Evolutionary conservation across 1,139 yeast genomes (phyloP), one percentile per base, ranked within the genome.

Genomic region (Oligophagozyma castellii): DNA sequence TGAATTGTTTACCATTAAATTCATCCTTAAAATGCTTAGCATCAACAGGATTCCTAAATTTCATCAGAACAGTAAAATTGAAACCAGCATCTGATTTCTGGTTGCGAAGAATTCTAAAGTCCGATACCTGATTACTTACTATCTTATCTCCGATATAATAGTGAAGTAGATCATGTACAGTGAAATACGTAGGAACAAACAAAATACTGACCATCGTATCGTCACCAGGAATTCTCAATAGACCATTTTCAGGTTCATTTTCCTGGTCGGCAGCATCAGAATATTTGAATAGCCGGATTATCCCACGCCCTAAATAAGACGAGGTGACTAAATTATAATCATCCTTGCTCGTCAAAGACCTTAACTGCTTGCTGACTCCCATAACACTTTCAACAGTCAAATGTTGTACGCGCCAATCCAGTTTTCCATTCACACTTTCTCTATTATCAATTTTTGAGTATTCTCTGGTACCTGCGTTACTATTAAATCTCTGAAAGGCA

Each of bases 131-230:
- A n/a, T 63, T 61, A 42, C 70, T 56, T 22, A 65, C 63, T 1
- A 61, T 55, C 21, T 73, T 73, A 8, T 92, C 93, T 10, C 86
- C 68, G 30, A 58, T 44, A 31, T 49, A 51, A 47, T 73, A 84
- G 5, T 89, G 93, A 12, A 84, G 51, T 15, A 86, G 51, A 46
- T 84, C 95, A 11, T 83, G 77, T 1, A 92, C 81, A 0, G 93
- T 75, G 51, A 84, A 74, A 49, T 84, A 86, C 4, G 83, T 73
- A 0, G 96, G 96, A 0, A 84, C 74, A 0, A 94, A 89, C 16
- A 84, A 56, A 14, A 86, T 78, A 0, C 93, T 73, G 5, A 81
- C 67, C 57, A 79, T 73, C 1, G 78, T 70, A 22, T 65, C 73
- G 43, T 73, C 78, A 1, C 71, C 73, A 2, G 57, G 52, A 5